A percentile compares a stretch with the other conserved stretches of the same genome.
Conservation (phyloP, 768 basidiomycete species). For the Vishniacozyma victoriae region DNA sequence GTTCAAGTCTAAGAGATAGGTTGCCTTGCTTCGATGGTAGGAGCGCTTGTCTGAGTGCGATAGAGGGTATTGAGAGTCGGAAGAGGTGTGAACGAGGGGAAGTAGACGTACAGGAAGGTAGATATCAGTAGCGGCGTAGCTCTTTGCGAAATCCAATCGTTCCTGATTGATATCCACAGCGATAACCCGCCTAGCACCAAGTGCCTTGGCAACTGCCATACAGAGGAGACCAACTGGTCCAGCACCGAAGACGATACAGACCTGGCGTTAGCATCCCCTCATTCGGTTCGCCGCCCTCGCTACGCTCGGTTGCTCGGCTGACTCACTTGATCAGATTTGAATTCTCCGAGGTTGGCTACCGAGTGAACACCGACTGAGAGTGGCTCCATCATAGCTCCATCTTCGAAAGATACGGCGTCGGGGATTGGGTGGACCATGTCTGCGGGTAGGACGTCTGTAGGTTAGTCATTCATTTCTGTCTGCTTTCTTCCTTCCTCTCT, state of each 20-base stretch:
- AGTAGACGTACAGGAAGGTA: constrained; percentile 34
- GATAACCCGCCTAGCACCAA: constrained; percentile 77
- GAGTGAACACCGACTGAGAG: constrained; percentile 87
- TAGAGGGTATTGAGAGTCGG: too few species aligned
- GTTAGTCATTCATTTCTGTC: too few species aligned
- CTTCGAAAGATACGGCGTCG: constrained; percentile 74
- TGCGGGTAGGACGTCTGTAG: constrained; percentile 55
- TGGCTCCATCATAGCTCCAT: constrained; percentile 96
- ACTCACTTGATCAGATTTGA: constrained; percentile 52
- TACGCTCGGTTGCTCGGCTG: neutral
- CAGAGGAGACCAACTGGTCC: constrained; percentile 73
- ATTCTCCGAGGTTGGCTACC: constrained; percentile 65
- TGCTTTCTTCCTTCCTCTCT: too few species aligned
- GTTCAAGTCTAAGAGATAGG: neutral
- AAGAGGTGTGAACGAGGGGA: too few species aligned
- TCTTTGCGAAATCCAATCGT: constrained; percentile 79
- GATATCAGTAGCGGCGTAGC: constrained; percentile 72
- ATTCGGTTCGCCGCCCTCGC: constrained; percentile 4
- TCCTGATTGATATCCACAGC: constrained; percentile 58
- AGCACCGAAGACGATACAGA: constrained; percentile 67
- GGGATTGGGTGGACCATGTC: constrained; percentile 69
- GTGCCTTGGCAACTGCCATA: constrained; percentile 89
- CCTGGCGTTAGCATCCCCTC: neutral
- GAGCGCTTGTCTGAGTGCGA: too few species aligned
- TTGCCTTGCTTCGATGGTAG: neutral